Conservation (phyloP, 108 stramenopile species). For the Aureococcus anophagefferens region DNA sequence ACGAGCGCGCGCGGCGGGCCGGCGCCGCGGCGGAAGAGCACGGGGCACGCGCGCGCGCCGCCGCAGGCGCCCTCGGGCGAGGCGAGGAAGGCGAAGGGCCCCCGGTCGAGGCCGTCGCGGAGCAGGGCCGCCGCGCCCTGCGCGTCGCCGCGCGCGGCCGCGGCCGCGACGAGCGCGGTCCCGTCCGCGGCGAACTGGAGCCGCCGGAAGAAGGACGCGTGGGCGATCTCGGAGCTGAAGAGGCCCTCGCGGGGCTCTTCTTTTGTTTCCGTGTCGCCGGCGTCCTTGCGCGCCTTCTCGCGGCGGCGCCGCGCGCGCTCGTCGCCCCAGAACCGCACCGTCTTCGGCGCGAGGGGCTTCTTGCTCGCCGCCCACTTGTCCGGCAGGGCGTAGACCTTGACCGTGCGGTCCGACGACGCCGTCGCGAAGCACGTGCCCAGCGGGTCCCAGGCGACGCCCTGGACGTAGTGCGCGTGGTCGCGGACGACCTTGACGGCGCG, state of each 20-base stretch:
- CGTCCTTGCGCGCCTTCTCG: constrained; percentile 25
- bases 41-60: not conserved
- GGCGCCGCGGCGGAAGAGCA: not conserved
- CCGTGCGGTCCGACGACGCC: constrained; percentile 74
- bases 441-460: constrained; percentile 75
- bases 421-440: constrained; percentile 68
- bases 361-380: not conserved
- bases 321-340: not conserved
- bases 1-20: not conserved
- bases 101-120: not conserved
- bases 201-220: constrained; percentile 80
- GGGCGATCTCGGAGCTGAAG: constrained; percentile 76
- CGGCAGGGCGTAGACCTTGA: constrained; percentile 37
- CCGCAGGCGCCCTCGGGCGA: not conserved
- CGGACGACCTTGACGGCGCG: constrained; percentile 41
- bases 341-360: not conserved
- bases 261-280: constrained; percentile 17
- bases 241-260: constrained; percentile 35
- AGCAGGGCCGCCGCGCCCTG: not conserved
- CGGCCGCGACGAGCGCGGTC: constrained; percentile 58
- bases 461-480: constrained; percentile 72
- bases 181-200: constrained; percentile 81
- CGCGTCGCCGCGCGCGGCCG: not conserved
- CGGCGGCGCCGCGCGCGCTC: not conserved
- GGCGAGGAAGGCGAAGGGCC: not conserved